A percentile compares a stretch with the other conserved stretches of the same genome.
Conservation (phyloP, 768 basidiomycete genomes). For the Nevesoporus exiguus region DNA sequence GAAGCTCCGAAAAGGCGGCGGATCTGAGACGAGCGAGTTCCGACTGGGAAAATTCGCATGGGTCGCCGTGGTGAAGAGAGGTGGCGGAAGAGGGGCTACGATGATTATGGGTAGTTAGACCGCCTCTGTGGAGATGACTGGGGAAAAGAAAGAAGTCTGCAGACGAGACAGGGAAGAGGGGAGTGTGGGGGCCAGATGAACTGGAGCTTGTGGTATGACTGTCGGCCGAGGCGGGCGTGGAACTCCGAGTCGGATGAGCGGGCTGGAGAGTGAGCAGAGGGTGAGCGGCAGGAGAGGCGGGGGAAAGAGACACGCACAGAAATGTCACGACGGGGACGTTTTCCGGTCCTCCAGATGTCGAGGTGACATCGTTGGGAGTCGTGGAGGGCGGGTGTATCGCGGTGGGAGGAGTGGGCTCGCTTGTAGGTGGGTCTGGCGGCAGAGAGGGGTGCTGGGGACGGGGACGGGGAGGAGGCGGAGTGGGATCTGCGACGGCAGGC, state of each 20-base stretch:
- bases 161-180: conserved; percentile 45
- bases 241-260: conserved; percentile 24
- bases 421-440: conserved; percentile 46
- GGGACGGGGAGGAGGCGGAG: conserved; percentile 41
- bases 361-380: conserved; percentile 49
- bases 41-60: conserved; percentile 19
- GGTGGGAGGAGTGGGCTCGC: conserved; percentile 43
- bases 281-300: conserved; percentile 6
- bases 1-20: conserved; percentile 63
- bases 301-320: conserved; percentile 36
- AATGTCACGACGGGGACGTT: conserved; percentile 48
- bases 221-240: conserved; percentile 29
- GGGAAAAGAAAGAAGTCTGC: conserved; percentile 49
- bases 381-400: conserved; percentile 33
- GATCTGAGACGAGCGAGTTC: conserved; percentile 51
- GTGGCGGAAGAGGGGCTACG: conserved; percentile 23
- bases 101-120: conserved; percentile 8
- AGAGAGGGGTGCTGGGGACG: conserved; percentile 34
- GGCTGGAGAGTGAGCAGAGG: conserved; percentile 10
- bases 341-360: conserved; percentile 52
- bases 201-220: conserved; percentile 24
- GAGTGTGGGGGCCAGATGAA: conserved; percentile 30
- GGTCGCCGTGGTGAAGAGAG: conserved; percentile 19
- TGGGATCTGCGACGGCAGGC: conserved; percentile 52
- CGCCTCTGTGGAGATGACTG: conserved; percentile 12